phyloP scores from a whole-genome alignment of 2,329 filamentous ascomycete genomes.

The Alternaria brassicicola region DNA sequence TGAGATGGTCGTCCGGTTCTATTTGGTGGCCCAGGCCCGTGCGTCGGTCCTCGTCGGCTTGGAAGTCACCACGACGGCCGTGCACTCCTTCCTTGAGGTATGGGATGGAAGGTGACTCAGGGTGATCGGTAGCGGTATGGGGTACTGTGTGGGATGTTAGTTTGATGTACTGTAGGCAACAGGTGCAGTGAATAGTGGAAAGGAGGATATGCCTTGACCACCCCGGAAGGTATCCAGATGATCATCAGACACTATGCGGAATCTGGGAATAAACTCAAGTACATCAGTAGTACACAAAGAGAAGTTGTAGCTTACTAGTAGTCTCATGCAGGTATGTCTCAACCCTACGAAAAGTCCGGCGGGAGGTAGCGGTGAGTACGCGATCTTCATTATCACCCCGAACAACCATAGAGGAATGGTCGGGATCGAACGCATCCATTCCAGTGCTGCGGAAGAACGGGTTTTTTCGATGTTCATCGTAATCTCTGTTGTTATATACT shows the following conservation, averaged over 20 bases:
- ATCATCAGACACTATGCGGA: background rate
- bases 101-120: background rate
- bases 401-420: constrained; percentile 4
- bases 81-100: constrained; percentile 33
- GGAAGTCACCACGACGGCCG: constrained; percentile 26
- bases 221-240: background rate
- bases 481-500: background rate
- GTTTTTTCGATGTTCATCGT: background rate
- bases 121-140: background rate
- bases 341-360: background rate
- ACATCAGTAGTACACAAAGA: background rate
- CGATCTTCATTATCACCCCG: background rate
- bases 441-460: background rate
- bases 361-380: constrained; percentile 7
- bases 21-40: constrained; percentile 30
- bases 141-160: background rate
- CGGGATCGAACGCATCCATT: background rate
- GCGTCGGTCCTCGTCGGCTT: constrained; percentile 19
- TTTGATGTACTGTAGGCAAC: background rate
- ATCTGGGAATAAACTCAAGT: background rate
- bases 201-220: background rate
- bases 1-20: constrained; percentile 15
- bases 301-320: background rate
- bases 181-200: background rate
- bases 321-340: constrained; percentile 7